phyloP scores from a whole-genome alignment of 495 filamentous ascomycete species.

The Cairneyella variabilis region DNA sequence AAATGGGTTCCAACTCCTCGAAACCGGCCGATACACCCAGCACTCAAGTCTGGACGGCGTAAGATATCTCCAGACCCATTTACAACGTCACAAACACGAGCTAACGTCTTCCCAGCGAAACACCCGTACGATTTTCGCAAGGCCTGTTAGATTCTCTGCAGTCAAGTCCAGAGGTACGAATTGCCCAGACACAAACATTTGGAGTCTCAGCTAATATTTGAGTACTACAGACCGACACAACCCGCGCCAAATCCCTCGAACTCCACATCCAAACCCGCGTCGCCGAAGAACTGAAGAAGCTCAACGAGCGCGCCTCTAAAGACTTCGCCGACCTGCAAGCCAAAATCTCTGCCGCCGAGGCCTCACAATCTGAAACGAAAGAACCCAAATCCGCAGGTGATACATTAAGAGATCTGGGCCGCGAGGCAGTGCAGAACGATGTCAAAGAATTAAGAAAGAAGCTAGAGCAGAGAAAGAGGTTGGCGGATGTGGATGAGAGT shows the following conservation, averaged over 20 bases:
- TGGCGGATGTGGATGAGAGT: slow-evolving; percentile 58
- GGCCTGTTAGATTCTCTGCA: slow-evolving; percentile 79
- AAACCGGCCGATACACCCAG: slow-evolving; percentile 19
- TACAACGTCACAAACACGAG: neutral
- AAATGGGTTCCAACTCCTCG: slow-evolving; percentile 25
- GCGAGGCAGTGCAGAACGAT: slow-evolving; percentile 55
- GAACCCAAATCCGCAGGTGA: slow-evolving; percentile 34
- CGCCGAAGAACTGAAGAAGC: slow-evolving; percentile 72
- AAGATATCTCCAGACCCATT: slow-evolving; percentile 1
- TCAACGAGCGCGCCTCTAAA: slow-evolving; percentile 52
- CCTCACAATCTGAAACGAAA: neutral
- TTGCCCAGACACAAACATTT: too few relatives aligned
- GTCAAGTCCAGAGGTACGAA: slow-evolving; percentile 72
- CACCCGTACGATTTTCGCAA: slow-evolving; percentile 82
- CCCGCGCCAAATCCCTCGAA: slow-evolving; percentile 77
- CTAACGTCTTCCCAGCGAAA: slow-evolving; percentile 52
- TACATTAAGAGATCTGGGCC: slow-evolving; percentile 41
- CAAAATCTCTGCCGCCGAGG: slow-evolving; percentile 47
- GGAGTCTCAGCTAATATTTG: too few relatives aligned
- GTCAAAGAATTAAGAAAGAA: slow-evolving; percentile 70
- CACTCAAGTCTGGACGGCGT: slow-evolving; percentile 27
- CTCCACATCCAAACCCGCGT: slow-evolving; percentile 88
- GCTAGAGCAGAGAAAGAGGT: slow-evolving; percentile 70
- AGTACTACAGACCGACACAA: slow-evolving; percentile 68
- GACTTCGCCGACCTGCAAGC: slow-evolving; percentile 60